Evolutionary conservation across 1,284 basidiomycete species (phyloP).

Genomic region (Cutaneotrichosporon spelunceum): DNA sequence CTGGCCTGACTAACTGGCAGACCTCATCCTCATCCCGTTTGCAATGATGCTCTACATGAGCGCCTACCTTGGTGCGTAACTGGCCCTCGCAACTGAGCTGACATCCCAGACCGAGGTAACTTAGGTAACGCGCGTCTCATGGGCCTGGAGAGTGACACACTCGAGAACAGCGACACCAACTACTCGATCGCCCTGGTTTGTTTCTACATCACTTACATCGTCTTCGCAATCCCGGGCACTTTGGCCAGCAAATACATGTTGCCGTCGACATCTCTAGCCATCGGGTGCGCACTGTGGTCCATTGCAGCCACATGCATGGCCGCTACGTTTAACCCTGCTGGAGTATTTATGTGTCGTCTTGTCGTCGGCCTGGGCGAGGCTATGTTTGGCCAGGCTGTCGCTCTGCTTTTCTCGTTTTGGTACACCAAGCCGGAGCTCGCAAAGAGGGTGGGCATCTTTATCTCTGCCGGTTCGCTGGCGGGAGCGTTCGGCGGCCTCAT

Average conservation of each 20-base stretch:
- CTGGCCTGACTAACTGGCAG: not conserved
- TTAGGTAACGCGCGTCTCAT: constrained; percentile 46
- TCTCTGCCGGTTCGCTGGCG: constrained; percentile 49
- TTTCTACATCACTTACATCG: constrained; percentile 52
- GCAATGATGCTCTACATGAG: constrained; percentile 39
- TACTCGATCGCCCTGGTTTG: constrained; percentile 49
- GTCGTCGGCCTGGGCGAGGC: constrained; percentile 52
- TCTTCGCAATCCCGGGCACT: constrained; percentile 45
- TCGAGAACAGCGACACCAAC: constrained; percentile 42
- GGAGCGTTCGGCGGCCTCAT: constrained; percentile 50
- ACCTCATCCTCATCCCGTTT: constrained; percentile 19
- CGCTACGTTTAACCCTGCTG: constrained; percentile 41
- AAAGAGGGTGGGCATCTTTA: constrained; percentile 53
- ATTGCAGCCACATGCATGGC: constrained; percentile 52
- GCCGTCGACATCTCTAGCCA: constrained; percentile 48
- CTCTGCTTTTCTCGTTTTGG: constrained; percentile 39
- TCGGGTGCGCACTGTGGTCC: constrained; percentile 51
- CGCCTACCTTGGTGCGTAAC: constrained; percentile 32
- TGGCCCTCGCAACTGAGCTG: constrained; percentile 42
- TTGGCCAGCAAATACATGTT: constrained; percentile 43
- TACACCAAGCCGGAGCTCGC: constrained; percentile 53
- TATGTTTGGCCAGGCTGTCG: constrained; percentile 48
- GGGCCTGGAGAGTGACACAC: constrained; percentile 42
- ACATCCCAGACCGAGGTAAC: not conserved
- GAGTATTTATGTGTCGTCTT: constrained; percentile 49